phyloP scores from a whole-genome alignment of 2,329 filamentous ascomycete species.

The Camptophora hylomeconis region DNA sequence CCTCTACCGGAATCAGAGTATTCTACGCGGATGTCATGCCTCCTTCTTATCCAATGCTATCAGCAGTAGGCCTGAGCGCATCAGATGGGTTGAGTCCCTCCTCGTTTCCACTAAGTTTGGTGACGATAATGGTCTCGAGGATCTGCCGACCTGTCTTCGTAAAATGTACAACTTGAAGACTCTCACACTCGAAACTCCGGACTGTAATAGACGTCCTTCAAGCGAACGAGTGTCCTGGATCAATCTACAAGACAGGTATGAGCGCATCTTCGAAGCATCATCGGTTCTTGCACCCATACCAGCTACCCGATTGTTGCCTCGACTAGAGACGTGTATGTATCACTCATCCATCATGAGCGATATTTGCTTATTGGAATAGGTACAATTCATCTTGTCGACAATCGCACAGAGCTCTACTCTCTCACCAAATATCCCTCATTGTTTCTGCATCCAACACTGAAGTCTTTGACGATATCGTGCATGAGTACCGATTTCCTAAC shows the following conservation, averaged over 20 bases:
- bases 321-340: slow-evolving; percentile 10
- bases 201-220: slow-evolving; percentile 15
- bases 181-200: slow-evolving; percentile 15
- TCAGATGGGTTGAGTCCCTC: slow-evolving; percentile 13
- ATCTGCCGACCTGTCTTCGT: slow-evolving; percentile 11
- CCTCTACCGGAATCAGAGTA: slow-evolving; percentile 13
- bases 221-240: slow-evolving; percentile 15
- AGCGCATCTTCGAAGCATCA: slow-evolving; percentile 14
- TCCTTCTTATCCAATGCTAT: too few species aligned
- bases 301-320: slow-evolving; percentile 11
- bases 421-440: slow-evolving; percentile 17
- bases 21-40: slow-evolving; percentile 14
- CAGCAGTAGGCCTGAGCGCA: too few species aligned
- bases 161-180: slow-evolving; percentile 15
- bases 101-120: slow-evolving; percentile 17
- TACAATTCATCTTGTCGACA: slow-evolving; percentile 18
- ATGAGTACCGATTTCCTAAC: slow-evolving; percentile 16
- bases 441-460: slow-evolving; percentile 16
- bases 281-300: slow-evolving; percentile 10
- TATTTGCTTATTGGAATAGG: slow-evolving; percentile 4
- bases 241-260: slow-evolving; percentile 15
- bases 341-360: not conserved
- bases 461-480: slow-evolving; percentile 16
- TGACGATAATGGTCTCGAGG: slow-evolving; percentile 13
- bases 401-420: slow-evolving; percentile 14